Evolutionary conservation across 257 asterid species (phyloP).

Genomic region (Thymus mandschuricus): DNA sequence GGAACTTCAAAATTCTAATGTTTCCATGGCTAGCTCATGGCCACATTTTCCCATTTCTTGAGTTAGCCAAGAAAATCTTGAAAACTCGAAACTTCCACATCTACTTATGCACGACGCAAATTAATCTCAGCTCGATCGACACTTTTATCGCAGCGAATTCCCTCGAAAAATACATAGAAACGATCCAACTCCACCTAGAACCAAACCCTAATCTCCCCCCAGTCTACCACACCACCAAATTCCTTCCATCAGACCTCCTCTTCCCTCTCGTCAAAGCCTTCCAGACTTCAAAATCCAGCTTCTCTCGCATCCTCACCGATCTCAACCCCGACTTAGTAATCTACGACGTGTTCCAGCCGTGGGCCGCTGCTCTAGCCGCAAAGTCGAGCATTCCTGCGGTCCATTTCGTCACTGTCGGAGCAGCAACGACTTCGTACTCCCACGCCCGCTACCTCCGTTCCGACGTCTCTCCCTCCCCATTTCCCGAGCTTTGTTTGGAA

Average conservation of each 20-base stretch:
- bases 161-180: no score
- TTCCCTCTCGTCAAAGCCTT: slow-evolving; percentile 31
- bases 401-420: slow-evolving; percentile 22
- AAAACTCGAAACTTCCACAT: slow-evolving; percentile 17
- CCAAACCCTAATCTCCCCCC: no score
- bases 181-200: no score
- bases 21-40: slow-evolving; percentile 51
- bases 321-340: slow-evolving; percentile 39
- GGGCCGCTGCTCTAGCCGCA: slow-evolving; percentile 38
- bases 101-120: no score
- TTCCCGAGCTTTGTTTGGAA: no score
- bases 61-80: slow-evolving; percentile 41
- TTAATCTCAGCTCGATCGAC: no score
- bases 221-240: no score
- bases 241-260: no score
- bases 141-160: no score
- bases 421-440: slow-evolving; percentile 31
- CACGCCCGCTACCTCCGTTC: slow-evolving; percentile 23
- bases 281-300: slow-evolving; percentile 35
- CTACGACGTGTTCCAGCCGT: slow-evolving; percentile 31
- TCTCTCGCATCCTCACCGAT: slow-evolving; percentile 38
- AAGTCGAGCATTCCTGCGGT: slow-evolving; percentile 39
- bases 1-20: slow-evolving; percentile 34
- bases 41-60: slow-evolving; percentile 44
- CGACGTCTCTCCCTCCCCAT: no score